A percentile compares a stretch with the other conserved stretches of the same genome.
These are phyloP conservation scores for Ophiostoma perfectum DNA, from an alignment of 2,329 filamentous ascomycete species.

Conservation along the genomic window DNA sequence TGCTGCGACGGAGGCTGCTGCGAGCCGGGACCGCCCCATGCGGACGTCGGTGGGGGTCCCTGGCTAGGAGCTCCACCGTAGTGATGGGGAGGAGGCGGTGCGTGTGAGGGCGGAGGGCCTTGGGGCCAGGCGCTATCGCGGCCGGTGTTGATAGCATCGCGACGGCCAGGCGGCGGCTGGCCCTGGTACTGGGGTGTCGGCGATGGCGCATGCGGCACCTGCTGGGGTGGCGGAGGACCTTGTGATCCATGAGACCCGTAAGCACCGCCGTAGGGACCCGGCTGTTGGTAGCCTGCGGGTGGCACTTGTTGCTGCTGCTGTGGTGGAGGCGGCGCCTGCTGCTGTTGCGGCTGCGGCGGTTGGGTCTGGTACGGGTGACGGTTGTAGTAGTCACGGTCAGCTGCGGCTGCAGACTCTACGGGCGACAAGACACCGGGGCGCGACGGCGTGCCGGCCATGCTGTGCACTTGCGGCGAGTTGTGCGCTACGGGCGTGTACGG, in stretches of 20 bases:
- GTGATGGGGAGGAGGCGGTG: conserved; percentile 14
- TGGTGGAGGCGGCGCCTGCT: conserved; percentile 18
- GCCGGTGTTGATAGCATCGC: conserved; percentile 36
- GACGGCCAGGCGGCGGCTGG: conserved; percentile 42
- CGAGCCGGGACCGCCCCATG: conserved; percentile 11
- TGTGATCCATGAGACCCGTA: conserved; percentile 16
- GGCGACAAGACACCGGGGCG: conserved; percentile 40
- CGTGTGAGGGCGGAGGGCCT: conserved; percentile 20
- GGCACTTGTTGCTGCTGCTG: conserved; percentile 27
- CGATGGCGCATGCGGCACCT: conserved; percentile 20
- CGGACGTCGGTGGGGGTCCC: conserved; percentile 15
- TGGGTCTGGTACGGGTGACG: conserved; percentile 34
- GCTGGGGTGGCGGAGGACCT: conserved; percentile 10
- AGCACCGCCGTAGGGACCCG: conserved; percentile 7
- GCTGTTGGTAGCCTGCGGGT: conserved; percentile 16
- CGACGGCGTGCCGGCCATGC: conserved; percentile 38
- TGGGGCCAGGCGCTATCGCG: conserved; percentile 37
- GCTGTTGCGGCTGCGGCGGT: conserved; percentile 30
- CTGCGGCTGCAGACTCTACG: conserved; percentile 37
- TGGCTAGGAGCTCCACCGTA: conserved; percentile 24
- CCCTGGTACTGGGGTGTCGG: conserved; percentile 38
- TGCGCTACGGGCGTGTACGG: conserved; percentile 40
- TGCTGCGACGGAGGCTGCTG: conserved; percentile 27
- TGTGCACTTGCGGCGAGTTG: conserved; percentile 47
- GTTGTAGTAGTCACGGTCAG: conserved; percentile 45